Evolutionary conservation across 2,329 filamentous ascomycete genomes (phyloP), one percentile per base, ranked within the genome.

Genomic region (Dothistroma pini): DNA sequence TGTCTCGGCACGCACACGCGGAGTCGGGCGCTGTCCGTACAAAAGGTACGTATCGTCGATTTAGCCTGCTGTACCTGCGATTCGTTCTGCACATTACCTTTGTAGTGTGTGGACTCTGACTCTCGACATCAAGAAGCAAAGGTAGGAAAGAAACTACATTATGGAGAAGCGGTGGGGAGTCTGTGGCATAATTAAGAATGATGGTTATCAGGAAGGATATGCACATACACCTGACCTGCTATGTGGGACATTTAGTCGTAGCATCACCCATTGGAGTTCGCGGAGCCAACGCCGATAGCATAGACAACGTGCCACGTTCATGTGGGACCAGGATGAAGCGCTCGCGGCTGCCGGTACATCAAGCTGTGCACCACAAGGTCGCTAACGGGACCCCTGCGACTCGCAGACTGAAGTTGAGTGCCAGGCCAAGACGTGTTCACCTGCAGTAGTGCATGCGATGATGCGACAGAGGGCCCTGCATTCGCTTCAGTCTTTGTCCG

Each of bases 1-100:
- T 5, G 12, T 19, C 11, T 9, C n/a, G 9, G 48, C 48, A 29
- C 3, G 21, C 12, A 51, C 48, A 31, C 48, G 48, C 22, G 48
- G 10, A 25, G 21, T 29, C 29, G 29, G 21, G 48, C 48, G 48
- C 48, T 51, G 48, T 44, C 48, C 48, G 48, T 51, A 21, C 48
- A 29, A 19, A 25, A 19, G 48, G 48, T 51, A 51, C 29, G 7
- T 31, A 53, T 53, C 51, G 51, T 32, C 51, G 51, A 53, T 53
- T 53, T 53, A 53, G 51, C 51, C 29, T 53, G 51, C 31, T 53
- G 51, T 53, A 35, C 51, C 51, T 53, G 29, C 25, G 31, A 53
- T 53, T 35, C 50, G 19, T 7, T 16, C 38, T 44, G 38, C 38
- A 19, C 41, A 44, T 44, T 14, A 44, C 16, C n/a, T 44, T 44